phyloP scores from a whole-genome alignment of 2,329 filamentous ascomycete genomes.

The Ascochyta fabae region DNA sequence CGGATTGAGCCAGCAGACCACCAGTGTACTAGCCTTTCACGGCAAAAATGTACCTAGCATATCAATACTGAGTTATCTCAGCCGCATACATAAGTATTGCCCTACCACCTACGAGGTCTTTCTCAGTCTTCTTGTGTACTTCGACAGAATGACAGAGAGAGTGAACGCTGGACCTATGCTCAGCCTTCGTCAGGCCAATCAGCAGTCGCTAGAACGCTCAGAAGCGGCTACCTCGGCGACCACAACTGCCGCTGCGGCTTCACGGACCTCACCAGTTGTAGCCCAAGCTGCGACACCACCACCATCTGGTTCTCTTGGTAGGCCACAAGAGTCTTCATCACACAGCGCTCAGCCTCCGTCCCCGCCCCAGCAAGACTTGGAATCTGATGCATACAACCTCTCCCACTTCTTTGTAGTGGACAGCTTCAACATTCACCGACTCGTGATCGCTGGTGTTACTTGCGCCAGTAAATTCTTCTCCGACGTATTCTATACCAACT shows the following conservation, averaged over 20 bases:
- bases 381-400: conserved; percentile 59
- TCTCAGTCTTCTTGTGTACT: conserved; percentile 92
- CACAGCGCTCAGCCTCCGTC: conserved; percentile 45
- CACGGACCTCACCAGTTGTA: conserved; percentile 30
- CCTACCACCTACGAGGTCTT: conserved; percentile 99
- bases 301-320: conserved; percentile 56
- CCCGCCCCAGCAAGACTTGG: conserved; percentile 48
- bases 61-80: conserved; percentile 93
- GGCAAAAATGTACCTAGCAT: conserved; percentile 98
- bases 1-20: conserved; percentile 69
- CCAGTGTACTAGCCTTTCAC: conserved; percentile 88
- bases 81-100: conserved; percentile 97
- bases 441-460: conserved; percentile 96
- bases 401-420: conserved; percentile 91
- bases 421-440: conserved; percentile 96
- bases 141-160: conserved; percentile 97
- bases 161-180: conserved; percentile 83
- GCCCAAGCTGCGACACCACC: conserved; percentile 57
- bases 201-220: conserved; percentile 51
- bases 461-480: conserved; percentile 99
- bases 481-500: conserved; percentile 98
- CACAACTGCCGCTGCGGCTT: conserved; percentile 34
- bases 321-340: conserved; percentile 40
- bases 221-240: conserved; percentile 39
- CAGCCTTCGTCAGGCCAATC: conserved; percentile 63